Percentiles rank a stretch among this genome's conserved stretches.
These are phyloP conservation scores for Neoboletus brunneissimus DNA, from an alignment of 768 basidiomycete genomes.

Conservation along the genomic window DNA sequence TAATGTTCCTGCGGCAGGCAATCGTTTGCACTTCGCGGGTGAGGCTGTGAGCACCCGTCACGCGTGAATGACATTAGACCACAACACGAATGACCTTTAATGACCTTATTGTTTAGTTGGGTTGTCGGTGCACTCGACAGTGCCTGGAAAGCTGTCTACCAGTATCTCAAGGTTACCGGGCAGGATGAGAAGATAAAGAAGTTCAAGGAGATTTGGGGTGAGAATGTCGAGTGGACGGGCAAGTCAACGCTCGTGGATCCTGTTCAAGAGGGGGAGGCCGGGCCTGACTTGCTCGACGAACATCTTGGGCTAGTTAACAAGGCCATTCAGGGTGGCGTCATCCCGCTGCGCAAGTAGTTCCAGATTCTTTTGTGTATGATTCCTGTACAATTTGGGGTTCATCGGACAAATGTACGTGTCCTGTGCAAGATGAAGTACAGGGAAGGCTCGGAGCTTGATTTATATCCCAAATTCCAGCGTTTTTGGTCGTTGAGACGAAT, in stretches of 20 bases:
- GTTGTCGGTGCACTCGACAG: constrained; percentile 40
- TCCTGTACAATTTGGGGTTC: background rate
- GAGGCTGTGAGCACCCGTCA: constrained; percentile 16
- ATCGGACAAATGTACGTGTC: too few relatives aligned
- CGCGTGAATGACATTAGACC: constrained; percentile 2
- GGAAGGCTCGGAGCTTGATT: too few relatives aligned
- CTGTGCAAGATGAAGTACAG: too few relatives aligned
- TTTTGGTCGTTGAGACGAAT: too few relatives aligned
- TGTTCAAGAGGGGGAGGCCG: background rate
- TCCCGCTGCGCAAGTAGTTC: background rate
- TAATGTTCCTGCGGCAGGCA: constrained; percentile 28
- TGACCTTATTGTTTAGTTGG: constrained; percentile 31
- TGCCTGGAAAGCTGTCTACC: constrained; percentile 34
- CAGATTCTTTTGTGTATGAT: background rate
- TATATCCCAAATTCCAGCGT: too few relatives aligned
- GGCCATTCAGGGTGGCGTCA: background rate
- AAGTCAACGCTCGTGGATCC: background rate
- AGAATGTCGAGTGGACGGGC: constrained; percentile 29
- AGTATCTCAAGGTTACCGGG: constrained; percentile 18
- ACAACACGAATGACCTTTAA: background rate
- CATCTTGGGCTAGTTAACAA: constrained; percentile 1
- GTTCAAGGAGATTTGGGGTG: constrained; percentile 32
- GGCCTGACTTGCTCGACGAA: constrained; percentile 8
- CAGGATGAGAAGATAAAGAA: constrained; percentile 3
- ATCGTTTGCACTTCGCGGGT: constrained; percentile 16